phyloP scores from a whole-genome alignment of 257 asterid species.

The Perilla frutescens region DNA sequence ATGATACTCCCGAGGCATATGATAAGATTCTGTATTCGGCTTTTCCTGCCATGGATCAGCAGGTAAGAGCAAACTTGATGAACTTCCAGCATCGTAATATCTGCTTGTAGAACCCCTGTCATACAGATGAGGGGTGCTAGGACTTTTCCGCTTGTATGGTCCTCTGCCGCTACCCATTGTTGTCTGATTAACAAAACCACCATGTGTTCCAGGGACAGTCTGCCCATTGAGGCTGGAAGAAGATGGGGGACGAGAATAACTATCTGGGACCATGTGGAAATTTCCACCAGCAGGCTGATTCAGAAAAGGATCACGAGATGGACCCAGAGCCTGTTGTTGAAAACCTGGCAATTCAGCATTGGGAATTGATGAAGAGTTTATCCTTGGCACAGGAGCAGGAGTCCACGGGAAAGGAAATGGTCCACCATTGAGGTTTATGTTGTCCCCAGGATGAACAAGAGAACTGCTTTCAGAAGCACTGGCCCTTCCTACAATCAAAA shows the following conservation, averaged over 20 bases:
- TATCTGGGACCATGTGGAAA: slow-evolving; percentile 53
- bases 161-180: slow-evolving; percentile 57
- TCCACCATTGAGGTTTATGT: slow-evolving; percentile 49
- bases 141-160: slow-evolving; percentile 73
- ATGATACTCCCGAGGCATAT: slow-evolving; percentile 52
- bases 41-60: slow-evolving; percentile 64
- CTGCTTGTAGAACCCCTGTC: slow-evolving; percentile 72
- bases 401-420: slow-evolving; percentile 61
- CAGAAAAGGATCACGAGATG: slow-evolving; percentile 55
- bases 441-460: slow-evolving; percentile 53
- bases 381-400: slow-evolving; percentile 54
- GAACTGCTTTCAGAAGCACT: slow-evolving; percentile 54
- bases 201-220: slow-evolving; percentile 53
- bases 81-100: slow-evolving; percentile 69
- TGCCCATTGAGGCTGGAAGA: slow-evolving; percentile 62
- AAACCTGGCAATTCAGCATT: slow-evolving; percentile 54
- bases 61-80: slow-evolving; percentile 63
- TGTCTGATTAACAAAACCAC: slow-evolving; percentile 53
- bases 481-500: slow-evolving; percentile 42
- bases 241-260: slow-evolving; percentile 57
- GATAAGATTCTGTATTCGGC: slow-evolving; percentile 59
- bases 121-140: slow-evolving; percentile 54
- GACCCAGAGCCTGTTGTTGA: slow-evolving; percentile 57
- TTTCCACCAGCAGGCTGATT: slow-evolving; percentile 52
- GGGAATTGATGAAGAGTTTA: slow-evolving; percentile 51